Evolutionary conservation across 768 basidiomycete genomes (phyloP).

Genomic region (Amanita polypyramis): DNA sequence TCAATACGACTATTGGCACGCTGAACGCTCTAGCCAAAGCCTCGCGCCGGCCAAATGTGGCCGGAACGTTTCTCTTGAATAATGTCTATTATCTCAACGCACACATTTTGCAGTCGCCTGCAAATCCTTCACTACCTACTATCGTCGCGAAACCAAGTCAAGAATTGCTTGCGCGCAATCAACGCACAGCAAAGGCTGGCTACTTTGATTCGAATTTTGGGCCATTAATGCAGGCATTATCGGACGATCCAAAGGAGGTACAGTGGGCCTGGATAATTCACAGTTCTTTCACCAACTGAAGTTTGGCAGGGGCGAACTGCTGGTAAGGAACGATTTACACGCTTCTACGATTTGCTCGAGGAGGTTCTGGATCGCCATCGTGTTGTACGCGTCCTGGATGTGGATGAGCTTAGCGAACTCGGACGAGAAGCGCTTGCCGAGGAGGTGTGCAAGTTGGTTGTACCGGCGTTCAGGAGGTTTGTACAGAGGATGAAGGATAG

Average conservation of each 20-base stretch:
- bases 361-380: constrained; percentile 72
- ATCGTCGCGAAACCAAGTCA: constrained; percentile 53
- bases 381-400: constrained; percentile 57
- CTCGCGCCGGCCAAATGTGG: constrained; percentile 50
- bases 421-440: constrained; percentile 51
- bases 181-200: constrained; percentile 71
- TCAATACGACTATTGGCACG: constrained; percentile 50
- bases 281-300: neutral
- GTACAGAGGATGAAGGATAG: constrained; percentile 67
- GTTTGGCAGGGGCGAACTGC: constrained; percentile 35
- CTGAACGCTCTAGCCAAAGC: constrained; percentile 54
- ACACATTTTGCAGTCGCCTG: constrained; percentile 43
- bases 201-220: constrained; percentile 82
- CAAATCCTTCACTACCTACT: constrained; percentile 31
- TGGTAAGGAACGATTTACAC: constrained; percentile 74
- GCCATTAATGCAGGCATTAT: constrained; percentile 61
- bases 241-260: constrained; percentile 54
- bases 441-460: constrained; percentile 67
- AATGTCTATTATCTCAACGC: constrained; percentile 64
- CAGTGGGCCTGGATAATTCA: neutral
- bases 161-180: constrained; percentile 56
- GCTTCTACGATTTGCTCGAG: constrained; percentile 74
- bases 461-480: constrained; percentile 67
- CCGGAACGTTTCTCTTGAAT: constrained; percentile 72
- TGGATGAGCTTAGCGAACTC: constrained; percentile 36